These are phyloP conservation scores for Ceriops tagal DNA, from an alignment of 345 rosid genomes.

Conservation along the genomic window DNA sequence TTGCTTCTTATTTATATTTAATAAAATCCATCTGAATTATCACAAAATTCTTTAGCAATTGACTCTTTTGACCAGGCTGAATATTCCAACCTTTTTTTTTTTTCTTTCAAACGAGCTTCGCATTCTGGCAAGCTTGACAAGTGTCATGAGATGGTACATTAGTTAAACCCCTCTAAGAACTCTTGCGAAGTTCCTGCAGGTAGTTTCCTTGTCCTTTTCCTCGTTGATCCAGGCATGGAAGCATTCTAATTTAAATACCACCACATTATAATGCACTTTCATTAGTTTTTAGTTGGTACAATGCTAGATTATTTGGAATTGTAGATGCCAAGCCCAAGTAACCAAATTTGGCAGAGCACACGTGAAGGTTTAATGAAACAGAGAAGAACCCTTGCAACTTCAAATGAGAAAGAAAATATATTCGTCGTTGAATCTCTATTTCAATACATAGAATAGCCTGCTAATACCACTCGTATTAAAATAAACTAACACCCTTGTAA, in stretches of 20 bases:
- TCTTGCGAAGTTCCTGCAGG: neutral
- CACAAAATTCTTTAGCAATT: neutral
- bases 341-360: too few species aligned
- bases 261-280: too few species aligned
- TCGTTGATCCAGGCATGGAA: conserved; percentile 7
- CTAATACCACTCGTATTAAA: conserved; percentile 14
- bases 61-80: neutral
- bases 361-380: too few species aligned
- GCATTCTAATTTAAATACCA: neutral
- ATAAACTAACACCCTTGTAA: neutral
- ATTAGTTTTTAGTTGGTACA: too few species aligned
- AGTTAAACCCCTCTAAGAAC: neutral
- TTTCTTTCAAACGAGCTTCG: neutral
- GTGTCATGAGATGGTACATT: too few species aligned
- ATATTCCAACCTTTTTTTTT: neutral
- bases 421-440: neutral
- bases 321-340: too few species aligned
- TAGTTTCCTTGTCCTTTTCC: conserved; percentile 2
- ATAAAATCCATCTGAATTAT: too few species aligned
- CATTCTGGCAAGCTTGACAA: neutral
- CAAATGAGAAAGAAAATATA: too few species aligned
- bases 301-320: too few species aligned
- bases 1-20: too few species aligned
- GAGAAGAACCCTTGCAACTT: too few species aligned
- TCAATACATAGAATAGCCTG: conserved; percentile 32